Evolutionary conservation across 306 rosid genomes (phyloP).

Genomic region (Vachellia collinsii): DNA sequence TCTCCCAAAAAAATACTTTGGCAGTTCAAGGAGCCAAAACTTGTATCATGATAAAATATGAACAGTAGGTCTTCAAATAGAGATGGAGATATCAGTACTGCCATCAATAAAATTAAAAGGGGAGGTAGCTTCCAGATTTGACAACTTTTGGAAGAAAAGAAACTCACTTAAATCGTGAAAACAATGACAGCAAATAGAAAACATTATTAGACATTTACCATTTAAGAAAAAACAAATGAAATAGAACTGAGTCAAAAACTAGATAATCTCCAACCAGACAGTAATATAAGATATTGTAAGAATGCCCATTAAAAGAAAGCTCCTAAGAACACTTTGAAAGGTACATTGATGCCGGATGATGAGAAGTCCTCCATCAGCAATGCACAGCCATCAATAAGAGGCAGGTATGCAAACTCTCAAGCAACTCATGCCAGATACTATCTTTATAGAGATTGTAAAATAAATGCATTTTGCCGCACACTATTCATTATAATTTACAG

Average conservation of each 20-base stretch:
- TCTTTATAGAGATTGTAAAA: constrained; percentile 20
- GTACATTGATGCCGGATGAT: constrained; percentile 21
- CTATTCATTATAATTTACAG: constrained; percentile 2
- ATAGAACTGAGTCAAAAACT: not conserved
- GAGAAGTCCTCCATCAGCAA: constrained; percentile 21
- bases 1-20: not conserved
- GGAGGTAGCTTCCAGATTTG: constrained; percentile 10
- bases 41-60: constrained; percentile 25
- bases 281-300: not conserved
- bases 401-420: not conserved
- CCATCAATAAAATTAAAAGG: constrained; percentile 25
- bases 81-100: constrained; percentile 23
- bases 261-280: not conserved
- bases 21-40: not conserved
- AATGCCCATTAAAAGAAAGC: constrained; percentile 10
- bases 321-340: not conserved
- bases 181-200: not conserved
- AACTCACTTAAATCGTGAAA: not conserved
- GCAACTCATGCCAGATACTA: constrained; percentile 27
- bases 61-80: constrained; percentile 9
- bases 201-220: not conserved
- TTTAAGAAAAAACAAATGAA: not conserved
- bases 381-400: constrained; percentile 10
- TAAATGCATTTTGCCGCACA: not conserved
- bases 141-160: constrained; percentile 21